Base-by-base conservation (phyloP, 176 grass and related monocot genomes). In the Carex littledalei region DNA sequence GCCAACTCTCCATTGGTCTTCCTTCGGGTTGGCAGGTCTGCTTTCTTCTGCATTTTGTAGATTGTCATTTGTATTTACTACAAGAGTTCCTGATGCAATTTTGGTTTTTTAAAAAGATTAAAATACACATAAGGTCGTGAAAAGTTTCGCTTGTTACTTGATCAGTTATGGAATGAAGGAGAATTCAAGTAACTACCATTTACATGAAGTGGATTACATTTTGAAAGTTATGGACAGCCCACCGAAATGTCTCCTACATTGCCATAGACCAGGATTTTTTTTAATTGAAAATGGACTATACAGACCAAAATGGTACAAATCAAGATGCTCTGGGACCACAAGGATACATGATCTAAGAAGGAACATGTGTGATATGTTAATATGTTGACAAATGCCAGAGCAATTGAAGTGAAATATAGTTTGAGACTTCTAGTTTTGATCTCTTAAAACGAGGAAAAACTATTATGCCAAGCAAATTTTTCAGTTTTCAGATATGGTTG, bases 11-110 rank as follows among this genome's bases (percentile, higher is more conserved):
- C 22, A 92, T 92, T 73, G 88, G 85, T 88, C 93, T 99, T 88
- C 96, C 93, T 88, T 89, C 87, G 47, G 90, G 91, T 31, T 99
- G 96, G 96, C 91, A 94, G 93, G 96, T 90, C 67, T 81, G 84
- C 66, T 53, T 54, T 89, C 31, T 64, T 63, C 16, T 62, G 50
- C 74, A 78, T 55, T 55, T 16, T 77, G 47, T 77, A 55, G 21
- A 31, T 31, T 56, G 50, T 77, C 54, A 77, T 55, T 78, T 57
- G 22, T 56, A 1, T 56, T 31, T 45, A 43, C 26, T 10, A 24
- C 16, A 70, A 54, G 70, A 49, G 15, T 57, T 56, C 32, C 74
- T 18, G 2, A 57, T 78, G 16, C 7, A 47, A 11, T 78, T 32
- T 78, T 78, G 13, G 26, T 16, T 57, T 35, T 78, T 50, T 20